phyloP scores from a whole-genome alignment of 441 rosid species.

The Gossypium lobatum region DNA sequence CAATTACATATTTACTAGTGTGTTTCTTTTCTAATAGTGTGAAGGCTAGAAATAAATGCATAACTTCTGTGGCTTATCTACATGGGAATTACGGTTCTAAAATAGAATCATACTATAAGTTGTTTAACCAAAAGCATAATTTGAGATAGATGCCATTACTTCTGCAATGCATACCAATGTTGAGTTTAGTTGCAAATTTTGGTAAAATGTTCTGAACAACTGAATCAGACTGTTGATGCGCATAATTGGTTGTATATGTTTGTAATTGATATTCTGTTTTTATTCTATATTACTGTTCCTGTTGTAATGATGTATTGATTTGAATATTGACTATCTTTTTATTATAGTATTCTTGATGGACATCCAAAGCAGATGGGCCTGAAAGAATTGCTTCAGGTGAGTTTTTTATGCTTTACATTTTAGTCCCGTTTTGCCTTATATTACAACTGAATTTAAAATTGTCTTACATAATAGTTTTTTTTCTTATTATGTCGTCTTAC shows the following conservation, averaged over 20 bases:
- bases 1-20: not conserved
- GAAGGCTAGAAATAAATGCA: not conserved
- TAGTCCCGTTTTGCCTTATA: not conserved
- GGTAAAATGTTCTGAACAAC: not conserved
- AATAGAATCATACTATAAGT: not conserved
- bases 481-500: not conserved
- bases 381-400: conserved; percentile 87
- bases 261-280: not conserved
- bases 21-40: not conserved
- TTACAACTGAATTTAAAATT: not conserved
- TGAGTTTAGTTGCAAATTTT: not conserved
- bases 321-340: conserved; percentile 12
- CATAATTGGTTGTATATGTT: not conserved
- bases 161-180: not conserved
- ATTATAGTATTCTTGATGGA: conserved; percentile 69
- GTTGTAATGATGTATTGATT: not conserved
- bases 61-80: not conserved
- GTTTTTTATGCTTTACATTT: not conserved
- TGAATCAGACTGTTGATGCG: not conserved
- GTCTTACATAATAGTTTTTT: not conserved
- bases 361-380: conserved; percentile 91
- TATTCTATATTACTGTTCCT: not conserved
- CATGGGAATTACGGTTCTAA: not conserved
- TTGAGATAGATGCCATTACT: not conserved
- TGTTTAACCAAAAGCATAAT: not conserved